These are phyloP conservation scores for Colletotrichum sp. DNA, from an alignment of 2,329 filamentous ascomycete species.

Conservation along the genomic window DNA sequence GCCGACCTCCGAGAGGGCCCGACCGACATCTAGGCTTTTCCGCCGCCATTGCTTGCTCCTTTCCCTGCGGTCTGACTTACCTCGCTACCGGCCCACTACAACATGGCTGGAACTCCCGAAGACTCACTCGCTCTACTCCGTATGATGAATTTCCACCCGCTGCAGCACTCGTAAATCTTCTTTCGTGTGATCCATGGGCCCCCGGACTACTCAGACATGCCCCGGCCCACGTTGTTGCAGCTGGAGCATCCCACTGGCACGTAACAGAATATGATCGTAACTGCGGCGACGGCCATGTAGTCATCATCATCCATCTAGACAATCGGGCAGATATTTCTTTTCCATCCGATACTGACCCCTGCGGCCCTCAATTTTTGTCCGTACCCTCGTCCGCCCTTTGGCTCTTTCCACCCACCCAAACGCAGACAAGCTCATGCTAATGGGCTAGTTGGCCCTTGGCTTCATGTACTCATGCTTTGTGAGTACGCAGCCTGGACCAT, in stretches of 20 bases:
- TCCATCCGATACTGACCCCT: background rate
- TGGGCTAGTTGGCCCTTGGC: background rate
- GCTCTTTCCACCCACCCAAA: background rate
- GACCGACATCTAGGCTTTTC: background rate
- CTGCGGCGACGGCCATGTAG: background rate
- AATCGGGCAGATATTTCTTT: conserved; percentile 1
- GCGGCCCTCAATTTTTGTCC: background rate
- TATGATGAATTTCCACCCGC: background rate
- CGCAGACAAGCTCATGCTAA: conserved; percentile 5
- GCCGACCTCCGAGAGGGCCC: conserved; percentile 9
- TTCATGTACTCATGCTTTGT: background rate
- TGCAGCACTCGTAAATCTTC: background rate
- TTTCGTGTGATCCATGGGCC: background rate
- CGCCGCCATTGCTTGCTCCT: background rate
- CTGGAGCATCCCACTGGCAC: background rate
- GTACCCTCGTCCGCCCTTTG: background rate
- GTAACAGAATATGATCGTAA: background rate
- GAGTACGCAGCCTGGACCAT: background rate
- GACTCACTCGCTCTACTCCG: background rate
- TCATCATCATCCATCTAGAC: background rate
- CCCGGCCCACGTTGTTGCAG: background rate
- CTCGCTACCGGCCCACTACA: background rate
- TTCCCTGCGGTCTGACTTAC: background rate
- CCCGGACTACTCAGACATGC: background rate
- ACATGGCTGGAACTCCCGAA: background rate